Base-by-base conservation (phyloP, 805 yeast genomes). In the Ogataea corticis region DNA sequence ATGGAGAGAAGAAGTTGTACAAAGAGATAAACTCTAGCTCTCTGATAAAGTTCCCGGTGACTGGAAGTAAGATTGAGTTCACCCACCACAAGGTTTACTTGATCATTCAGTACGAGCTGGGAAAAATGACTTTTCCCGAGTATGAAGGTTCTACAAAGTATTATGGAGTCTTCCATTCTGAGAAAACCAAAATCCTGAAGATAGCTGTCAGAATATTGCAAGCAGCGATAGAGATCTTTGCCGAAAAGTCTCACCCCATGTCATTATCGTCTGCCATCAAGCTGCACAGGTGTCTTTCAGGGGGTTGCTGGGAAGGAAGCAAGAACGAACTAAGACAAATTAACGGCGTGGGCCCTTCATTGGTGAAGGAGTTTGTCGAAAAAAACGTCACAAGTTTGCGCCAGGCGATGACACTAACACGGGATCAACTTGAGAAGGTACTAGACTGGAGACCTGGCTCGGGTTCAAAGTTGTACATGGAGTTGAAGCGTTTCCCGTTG, bases 301-400 rank as follows among this genome's bases (percentile, higher is more conserved):
- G 77, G 0, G 67, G 63, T 46, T 68, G 79, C 13, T 79, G 85
- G 85, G 82, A 77, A 48, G 72, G 70, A 41, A 55, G 72, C 0
- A 57, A 75, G 0, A 65, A 68, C 56, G 70, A 70, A 3, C 55
- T 79, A n/a, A 58, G 71, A 39, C 84, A 79, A 44, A 42, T 79
- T 10, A 72, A 72, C 21, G 76, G 73, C 5, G 59, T 79, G 16
- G 82, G 79, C 0, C 46, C 69, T 2, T 70, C 65, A 0, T 62
- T 70, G 19, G 69, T 73, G 0, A 59, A 71, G 32, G 69, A 67
- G 36, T 61, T 77, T 41, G 59, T 62, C 0, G 65, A 60, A 16
- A 66, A 67, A 7, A 62, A 68, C n/a, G 50, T 79, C 2, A 44
- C 40, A 3, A 52, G 55, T 2, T 58, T 78, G 18, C 46, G 55